phyloP scores from a whole-genome alignment of 768 basidiomycete genomes.

The Harrya chromipes region DNA sequence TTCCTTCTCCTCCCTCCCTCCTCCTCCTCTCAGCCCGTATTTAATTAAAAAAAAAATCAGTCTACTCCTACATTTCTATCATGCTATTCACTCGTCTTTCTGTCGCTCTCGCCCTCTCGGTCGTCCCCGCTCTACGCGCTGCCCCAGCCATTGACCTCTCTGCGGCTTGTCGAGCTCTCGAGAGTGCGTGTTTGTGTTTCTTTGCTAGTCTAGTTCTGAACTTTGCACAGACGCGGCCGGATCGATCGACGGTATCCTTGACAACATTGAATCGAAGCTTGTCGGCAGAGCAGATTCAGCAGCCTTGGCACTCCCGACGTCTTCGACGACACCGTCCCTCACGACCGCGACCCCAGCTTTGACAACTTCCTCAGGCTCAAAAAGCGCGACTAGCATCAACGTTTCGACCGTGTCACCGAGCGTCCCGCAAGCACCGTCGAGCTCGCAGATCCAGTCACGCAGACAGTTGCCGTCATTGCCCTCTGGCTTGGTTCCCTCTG shows the following conservation, averaged over 20 bases:
- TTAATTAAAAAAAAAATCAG: conserved; percentile 13
- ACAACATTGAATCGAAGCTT: too few relatives aligned
- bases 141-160: conserved; percentile 7
- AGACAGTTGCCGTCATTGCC: conserved; percentile 7
- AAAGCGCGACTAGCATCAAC: neutral
- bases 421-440: conserved; percentile 1
- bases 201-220: neutral
- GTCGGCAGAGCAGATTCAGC: conserved; percentile 4
- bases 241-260: neutral
- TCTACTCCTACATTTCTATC: conserved; percentile 21
- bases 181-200: conserved; percentile 1
- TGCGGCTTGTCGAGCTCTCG: neutral
- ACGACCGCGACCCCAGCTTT: neutral
- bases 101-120: conserved; percentile 11
- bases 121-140: conserved; percentile 15
- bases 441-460: conserved; percentile 1
- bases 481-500: neutral
- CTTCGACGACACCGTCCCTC: neutral
- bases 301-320: neutral
- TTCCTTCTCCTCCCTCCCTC: conserved; percentile 1
- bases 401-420: neutral
- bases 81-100: conserved; percentile 25
- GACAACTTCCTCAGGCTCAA: neutral
- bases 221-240: neutral
- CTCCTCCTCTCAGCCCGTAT: conserved; percentile 11